Percentiles rank a stretch among this genome's conserved stretches.
Evolutionary conservation across 192 early-diverging fungal species (phyloP).

Genomic region (Rhizoclosmatium globosum): DNA sequence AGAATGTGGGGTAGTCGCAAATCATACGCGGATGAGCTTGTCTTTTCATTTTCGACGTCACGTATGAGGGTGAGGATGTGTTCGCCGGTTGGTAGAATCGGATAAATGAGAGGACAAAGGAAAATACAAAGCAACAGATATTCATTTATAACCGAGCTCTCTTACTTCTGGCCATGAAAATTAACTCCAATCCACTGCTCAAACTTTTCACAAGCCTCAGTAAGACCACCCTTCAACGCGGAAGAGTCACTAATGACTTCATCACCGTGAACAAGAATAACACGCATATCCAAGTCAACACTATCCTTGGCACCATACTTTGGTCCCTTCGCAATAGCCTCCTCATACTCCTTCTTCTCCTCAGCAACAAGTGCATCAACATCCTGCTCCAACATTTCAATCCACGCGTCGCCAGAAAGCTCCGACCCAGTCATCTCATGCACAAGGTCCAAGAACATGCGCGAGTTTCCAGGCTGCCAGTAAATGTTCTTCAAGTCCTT

Average conservation of each 20-base stretch:
- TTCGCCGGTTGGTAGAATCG: slow-evolving; percentile 19
- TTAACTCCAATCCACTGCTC: slow-evolving; percentile 39
- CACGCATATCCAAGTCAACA: slow-evolving; percentile 48
- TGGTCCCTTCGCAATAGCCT: slow-evolving; percentile 40
- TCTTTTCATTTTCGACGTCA: slow-evolving; percentile 16
- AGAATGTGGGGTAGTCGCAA: slow-evolving; percentile 36
- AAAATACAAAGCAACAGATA: background rate
- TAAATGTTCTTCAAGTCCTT: slow-evolving; percentile 41
- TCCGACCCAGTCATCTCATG: slow-evolving; percentile 45
- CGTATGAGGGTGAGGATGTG: slow-evolving; percentile 25
- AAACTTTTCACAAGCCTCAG: slow-evolving; percentile 40
- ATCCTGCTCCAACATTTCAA: slow-evolving; percentile 36
- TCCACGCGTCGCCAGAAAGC: slow-evolving; percentile 43
- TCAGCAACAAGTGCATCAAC: slow-evolving; percentile 33
- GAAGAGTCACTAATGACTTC: slow-evolving; percentile 40
- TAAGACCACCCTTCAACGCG: slow-evolving; percentile 26
- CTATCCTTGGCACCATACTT: slow-evolving; percentile 36
- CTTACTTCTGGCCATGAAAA: slow-evolving; percentile 12
- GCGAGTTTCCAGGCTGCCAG: slow-evolving; percentile 44
- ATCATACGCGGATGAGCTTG: slow-evolving; percentile 38
- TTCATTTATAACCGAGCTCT: too few species aligned
- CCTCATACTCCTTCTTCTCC: slow-evolving; percentile 42
- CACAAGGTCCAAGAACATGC: slow-evolving; percentile 45
- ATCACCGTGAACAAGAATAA: slow-evolving; percentile 47
- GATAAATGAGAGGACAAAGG: background rate